Evolutionary conservation across 306 rosid genomes (phyloP).

Genomic region (Crataegus laevigata): DNA sequence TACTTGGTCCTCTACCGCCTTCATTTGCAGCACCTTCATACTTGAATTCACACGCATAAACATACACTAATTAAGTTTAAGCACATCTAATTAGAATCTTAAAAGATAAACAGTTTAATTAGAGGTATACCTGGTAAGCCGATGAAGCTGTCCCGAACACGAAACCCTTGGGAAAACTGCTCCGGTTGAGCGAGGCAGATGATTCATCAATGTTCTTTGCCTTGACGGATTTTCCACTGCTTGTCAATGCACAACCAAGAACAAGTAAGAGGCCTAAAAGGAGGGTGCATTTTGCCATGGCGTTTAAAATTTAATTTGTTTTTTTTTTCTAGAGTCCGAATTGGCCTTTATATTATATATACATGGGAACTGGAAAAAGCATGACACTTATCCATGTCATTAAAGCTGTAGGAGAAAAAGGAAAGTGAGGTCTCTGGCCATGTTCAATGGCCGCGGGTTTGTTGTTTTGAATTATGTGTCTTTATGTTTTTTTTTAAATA

Average conservation of each 20-base stretch:
- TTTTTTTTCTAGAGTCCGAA: background rate
- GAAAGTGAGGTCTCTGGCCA: background rate
- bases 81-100: background rate
- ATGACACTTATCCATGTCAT: background rate
- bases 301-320: background rate
- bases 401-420: background rate
- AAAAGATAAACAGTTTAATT: background rate
- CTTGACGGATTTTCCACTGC: background rate
- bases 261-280: background rate
- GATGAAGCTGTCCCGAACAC: constrained; percentile 10
- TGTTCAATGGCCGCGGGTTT: background rate
- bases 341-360: background rate
- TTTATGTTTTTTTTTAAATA: too few relatives aligned
- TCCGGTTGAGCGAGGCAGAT: constrained; percentile 15
- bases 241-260: background rate
- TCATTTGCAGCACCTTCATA: constrained; percentile 6
- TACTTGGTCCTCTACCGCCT: constrained; percentile 10
- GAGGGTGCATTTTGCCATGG: background rate
- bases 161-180: constrained; percentile 29
- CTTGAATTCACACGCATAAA: background rate
- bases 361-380: background rate
- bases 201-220: background rate
- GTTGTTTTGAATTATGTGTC: too few relatives aligned
- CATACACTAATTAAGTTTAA: background rate
- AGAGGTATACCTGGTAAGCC: constrained; percentile 1